A percentile compares a stretch with the other conserved stretches of the same genome.
phyloP scores from a whole-genome alignment of 257 asterid species.

The Salvia splendens region DNA sequence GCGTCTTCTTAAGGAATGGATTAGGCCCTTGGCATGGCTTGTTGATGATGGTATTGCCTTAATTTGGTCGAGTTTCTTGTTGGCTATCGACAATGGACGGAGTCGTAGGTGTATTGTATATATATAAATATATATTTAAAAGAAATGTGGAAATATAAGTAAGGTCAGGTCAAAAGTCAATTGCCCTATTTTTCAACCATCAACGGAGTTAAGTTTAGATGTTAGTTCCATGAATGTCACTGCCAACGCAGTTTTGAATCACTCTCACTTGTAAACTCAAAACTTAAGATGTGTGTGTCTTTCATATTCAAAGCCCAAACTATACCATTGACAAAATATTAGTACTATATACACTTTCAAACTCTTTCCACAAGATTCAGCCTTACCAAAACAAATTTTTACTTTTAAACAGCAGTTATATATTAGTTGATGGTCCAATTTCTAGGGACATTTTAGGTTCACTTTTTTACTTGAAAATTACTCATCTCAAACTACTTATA shows the following conservation, averaged over 20 bases:
- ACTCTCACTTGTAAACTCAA: not conserved
- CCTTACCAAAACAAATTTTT: too few species aligned
- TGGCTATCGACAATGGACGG: not conserved
- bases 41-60: too few species aligned
- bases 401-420: too few species aligned
- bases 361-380: too few species aligned
- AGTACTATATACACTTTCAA: not conserved
- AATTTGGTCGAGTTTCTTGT: not conserved
- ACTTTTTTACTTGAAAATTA: too few species aligned
- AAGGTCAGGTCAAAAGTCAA: slow-evolving; percentile 25
- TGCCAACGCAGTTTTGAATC: not conserved
- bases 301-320: not conserved
- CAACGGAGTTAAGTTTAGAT: too few species aligned
- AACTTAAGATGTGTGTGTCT: not conserved
- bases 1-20: not conserved
- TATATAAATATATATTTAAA: not conserved
- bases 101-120: not conserved
- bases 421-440: too few species aligned
- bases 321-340: not conserved
- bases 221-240: not conserved
- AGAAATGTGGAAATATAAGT: not conserved
- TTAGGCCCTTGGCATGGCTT: too few species aligned
- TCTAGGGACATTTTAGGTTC: too few species aligned
- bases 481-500: too few species aligned
- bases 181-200: too few species aligned